Percentiles rank a stretch among this genome's conserved stretches.
These are phyloP conservation scores for Trichosporon asahii DNA, from an alignment of 1,284 basidiomycete species.

Conservation along the genomic window DNA sequence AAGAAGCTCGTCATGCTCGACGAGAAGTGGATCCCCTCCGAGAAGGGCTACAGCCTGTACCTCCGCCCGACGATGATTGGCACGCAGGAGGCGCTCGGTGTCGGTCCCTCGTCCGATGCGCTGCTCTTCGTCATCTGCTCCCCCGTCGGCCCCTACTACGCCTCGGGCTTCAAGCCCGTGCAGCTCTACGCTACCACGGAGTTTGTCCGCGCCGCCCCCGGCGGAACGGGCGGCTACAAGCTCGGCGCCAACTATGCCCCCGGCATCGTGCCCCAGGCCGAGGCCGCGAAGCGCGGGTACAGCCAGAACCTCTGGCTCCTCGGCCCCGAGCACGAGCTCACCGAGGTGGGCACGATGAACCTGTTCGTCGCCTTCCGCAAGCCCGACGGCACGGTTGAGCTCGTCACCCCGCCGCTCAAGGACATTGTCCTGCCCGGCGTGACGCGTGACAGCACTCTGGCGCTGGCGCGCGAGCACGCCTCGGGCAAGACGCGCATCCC, in stretches of 20 bases:
- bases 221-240: slow-evolving; percentile 91
- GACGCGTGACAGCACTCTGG: slow-evolving; percentile 85
- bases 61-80: slow-evolving; percentile 74
- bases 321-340: slow-evolving; percentile 78
- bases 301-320: slow-evolving; percentile 94
- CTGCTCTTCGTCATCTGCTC: slow-evolving; percentile 91
- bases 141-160: slow-evolving; percentile 93
- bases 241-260: slow-evolving; percentile 89
- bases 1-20: slow-evolving; percentile 85
- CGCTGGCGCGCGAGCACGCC: slow-evolving; percentile 72
- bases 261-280: slow-evolving; percentile 80
- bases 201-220: slow-evolving; percentile 82
- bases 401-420: slow-evolving; percentile 87
- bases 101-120: slow-evolving; percentile 81
- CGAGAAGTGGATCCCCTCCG: slow-evolving; percentile 86
- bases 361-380: slow-evolving; percentile 80
- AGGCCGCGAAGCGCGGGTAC: slow-evolving; percentile 80
- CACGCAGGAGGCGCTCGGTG: slow-evolving; percentile 82
- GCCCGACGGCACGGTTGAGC: slow-evolving; percentile 70
- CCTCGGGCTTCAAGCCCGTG: slow-evolving; percentile 91
- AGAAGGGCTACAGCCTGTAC: slow-evolving; percentile 87
- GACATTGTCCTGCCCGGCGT: slow-evolving; percentile 96
- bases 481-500: slow-evolving; percentile 60
- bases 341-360: slow-evolving; percentile 90
- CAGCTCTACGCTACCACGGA: slow-evolving; percentile 87